These are phyloP conservation scores for Cladophialophora immunda DNA, from an alignment of 2,329 filamentous ascomycete species.

Conservation along the genomic window DNA sequence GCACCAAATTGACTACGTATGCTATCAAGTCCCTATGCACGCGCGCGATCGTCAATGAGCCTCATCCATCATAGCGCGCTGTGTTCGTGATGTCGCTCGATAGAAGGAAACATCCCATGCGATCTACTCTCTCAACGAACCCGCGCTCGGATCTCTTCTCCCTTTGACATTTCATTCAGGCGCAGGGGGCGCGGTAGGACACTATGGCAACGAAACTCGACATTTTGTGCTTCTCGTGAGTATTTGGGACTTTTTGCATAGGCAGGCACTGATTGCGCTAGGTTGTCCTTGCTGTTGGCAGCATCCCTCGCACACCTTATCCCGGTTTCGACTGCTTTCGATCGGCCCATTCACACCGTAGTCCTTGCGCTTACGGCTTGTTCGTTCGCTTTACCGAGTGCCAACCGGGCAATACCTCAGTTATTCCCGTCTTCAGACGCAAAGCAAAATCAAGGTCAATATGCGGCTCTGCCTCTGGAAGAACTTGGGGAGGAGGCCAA, in stretches of 20 bases:
- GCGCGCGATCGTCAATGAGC: background rate
- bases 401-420: slow-evolving; percentile 47
- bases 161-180: slow-evolving; percentile 1
- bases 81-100: slow-evolving; percentile 27
- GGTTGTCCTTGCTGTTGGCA: slow-evolving; percentile 44
- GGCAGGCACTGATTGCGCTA: slow-evolving; percentile 37
- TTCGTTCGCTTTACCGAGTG: slow-evolving; percentile 49
- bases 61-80: background rate
- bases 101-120: slow-evolving; percentile 20
- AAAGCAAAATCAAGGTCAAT: slow-evolving; percentile 15
- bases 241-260: background rate
- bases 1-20: background rate
- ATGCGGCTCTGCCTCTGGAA: slow-evolving; percentile 31
- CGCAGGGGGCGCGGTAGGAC: background rate
- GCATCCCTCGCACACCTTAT: slow-evolving; percentile 48
- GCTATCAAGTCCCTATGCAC: background rate
- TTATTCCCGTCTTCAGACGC: slow-evolving; percentile 36
- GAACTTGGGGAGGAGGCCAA: slow-evolving; percentile 24
- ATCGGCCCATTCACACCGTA: slow-evolving; percentile 56
- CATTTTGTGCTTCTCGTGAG: slow-evolving; percentile 30
- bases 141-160: background rate
- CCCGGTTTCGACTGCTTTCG: slow-evolving; percentile 51
- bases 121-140: background rate
- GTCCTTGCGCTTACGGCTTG: slow-evolving; percentile 53
- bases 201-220: slow-evolving; percentile 16